Evolutionary conservation across 2,329 filamentous ascomycete species (phyloP).

Genomic region (Amylocarpus encephaloides): DNA sequence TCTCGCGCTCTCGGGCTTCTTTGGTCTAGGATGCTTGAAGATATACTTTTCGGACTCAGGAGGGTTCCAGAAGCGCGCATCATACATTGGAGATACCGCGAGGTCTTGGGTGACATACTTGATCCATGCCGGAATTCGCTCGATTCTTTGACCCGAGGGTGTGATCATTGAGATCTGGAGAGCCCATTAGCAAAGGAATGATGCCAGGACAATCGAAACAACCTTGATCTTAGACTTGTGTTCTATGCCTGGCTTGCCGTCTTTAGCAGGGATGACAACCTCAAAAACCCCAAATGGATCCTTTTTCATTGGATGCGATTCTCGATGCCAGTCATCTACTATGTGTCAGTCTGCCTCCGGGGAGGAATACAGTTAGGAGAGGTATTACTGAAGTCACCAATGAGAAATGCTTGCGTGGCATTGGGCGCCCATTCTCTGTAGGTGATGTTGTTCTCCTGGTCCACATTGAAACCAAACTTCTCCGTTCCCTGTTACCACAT

Average conservation of each 20-base stretch:
- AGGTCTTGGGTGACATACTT: slow-evolving; percentile 94
- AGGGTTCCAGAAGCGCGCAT: slow-evolving; percentile 96
- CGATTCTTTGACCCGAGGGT: slow-evolving; percentile 71
- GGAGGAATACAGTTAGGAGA: slow-evolving; percentile 9
- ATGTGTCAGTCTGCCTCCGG: slow-evolving; percentile 17
- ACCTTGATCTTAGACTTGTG: slow-evolving; percentile 98
- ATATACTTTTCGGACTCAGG: slow-evolving; percentile 67
- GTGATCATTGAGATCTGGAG: slow-evolving; percentile 73
- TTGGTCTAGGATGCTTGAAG: slow-evolving; percentile 77
- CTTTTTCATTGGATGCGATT: slow-evolving; percentile 81
- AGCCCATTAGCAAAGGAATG: slow-evolving; percentile 12
- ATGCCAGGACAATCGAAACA: slow-evolving; percentile 5
- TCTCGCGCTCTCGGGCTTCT: slow-evolving; percentile 77
- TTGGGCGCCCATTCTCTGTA: slow-evolving; percentile 98
- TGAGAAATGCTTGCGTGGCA: slow-evolving; percentile 74
- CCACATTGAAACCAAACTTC: slow-evolving; percentile 77
- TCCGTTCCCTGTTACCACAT: slow-evolving; percentile 63
- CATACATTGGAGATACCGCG: slow-evolving; percentile 81
- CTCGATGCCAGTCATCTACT: slow-evolving; percentile 77
- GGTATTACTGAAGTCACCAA: slow-evolving; percentile 82
- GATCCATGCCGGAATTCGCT: slow-evolving; percentile 93
- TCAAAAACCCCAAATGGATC: slow-evolving; percentile 83
- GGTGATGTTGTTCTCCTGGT: slow-evolving; percentile 73
- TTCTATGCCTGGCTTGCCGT: slow-evolving; percentile 72
- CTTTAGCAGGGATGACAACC: slow-evolving; percentile 64